Evolutionary conservation across 169 alveolate species (phyloP), one percentile per base, ranked within the genome.

Genomic region (Cryptosporidium andersoni): DNA sequence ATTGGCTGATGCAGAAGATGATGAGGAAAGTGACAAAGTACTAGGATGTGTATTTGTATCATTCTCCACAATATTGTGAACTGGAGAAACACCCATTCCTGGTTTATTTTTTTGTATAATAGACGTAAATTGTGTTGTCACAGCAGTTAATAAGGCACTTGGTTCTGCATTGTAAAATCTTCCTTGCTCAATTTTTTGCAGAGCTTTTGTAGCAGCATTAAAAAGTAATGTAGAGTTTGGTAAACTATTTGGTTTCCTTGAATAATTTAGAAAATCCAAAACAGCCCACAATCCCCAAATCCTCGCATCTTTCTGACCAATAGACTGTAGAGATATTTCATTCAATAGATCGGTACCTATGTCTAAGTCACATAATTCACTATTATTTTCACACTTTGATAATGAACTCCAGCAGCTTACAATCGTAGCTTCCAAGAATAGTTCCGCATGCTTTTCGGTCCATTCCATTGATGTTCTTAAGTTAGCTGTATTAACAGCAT

Each of bases 271-370:
- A 58, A 74, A 74, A 60, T 74, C 85, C 16, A 74, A 58, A 37
- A 74, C 85, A 9, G 85, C 85, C 85, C 85, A 74, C 7, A 74
- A 60, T 16, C 85, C 85, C 85, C 85, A 74, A 47, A 58, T 55
- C 14, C 85, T 74, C 11, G 85, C 55, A 42, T 74, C 85, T 36
- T 60, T 74, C 16, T 74, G 85, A 37, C 85, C 85, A 43, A 74
- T 68, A 3, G 68, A 12, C 2, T 74, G 85, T 36, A 74, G 36
- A 2, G 85, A 74, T 40, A 74, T 74, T 51, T 74, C 85, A 58
- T 74, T 74, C 39, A 74, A 43, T 43, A 74, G 40, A 47, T 74
- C 85, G 36, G 85, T 74, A 37, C 85, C 85, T 43, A 74, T 74
- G 34, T 74, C 85, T 0, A 74, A 48, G 39, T 58, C 85, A 2